Conservation (phyloP, 2,329 filamentous ascomycete species). For the Fusarium sp. region DNA sequence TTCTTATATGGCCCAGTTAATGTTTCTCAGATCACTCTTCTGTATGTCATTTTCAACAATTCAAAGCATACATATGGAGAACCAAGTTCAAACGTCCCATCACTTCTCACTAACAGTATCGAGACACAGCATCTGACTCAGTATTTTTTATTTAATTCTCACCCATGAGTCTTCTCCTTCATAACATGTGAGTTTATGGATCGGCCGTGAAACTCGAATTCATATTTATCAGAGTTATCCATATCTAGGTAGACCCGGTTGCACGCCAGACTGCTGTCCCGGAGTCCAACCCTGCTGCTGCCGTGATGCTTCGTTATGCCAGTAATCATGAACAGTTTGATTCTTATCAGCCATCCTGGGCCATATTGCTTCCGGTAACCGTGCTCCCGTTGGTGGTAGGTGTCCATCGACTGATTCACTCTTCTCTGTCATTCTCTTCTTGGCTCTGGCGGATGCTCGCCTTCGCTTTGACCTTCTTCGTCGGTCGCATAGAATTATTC, state of each 20-base stretch:
- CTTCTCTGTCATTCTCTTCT: conserved; percentile 19
- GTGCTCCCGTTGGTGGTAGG: not conserved
- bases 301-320: conserved; percentile 25
- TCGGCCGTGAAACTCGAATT: too few species aligned
- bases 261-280: conserved; percentile 15
- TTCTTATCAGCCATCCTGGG: conserved; percentile 31
- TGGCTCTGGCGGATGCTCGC: not conserved
- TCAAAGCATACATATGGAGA: too few species aligned
- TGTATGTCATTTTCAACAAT: too few species aligned
- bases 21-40: too few species aligned
- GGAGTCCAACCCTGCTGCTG: conserved; percentile 27
- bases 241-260: conserved; percentile 19
- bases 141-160: too few species aligned
- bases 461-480: conserved; percentile 36
- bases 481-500: conserved; percentile 34
- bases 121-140: too few species aligned
- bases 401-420: not conserved
- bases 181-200: too few species aligned
- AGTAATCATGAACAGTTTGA: conserved; percentile 37
- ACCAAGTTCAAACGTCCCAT: too few species aligned
- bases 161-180: too few species aligned
- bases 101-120: too few species aligned
- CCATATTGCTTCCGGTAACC: conserved; percentile 27
- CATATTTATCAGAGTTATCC: conserved; percentile 9
- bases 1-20: too few species aligned